Conservation (phyloP, 2,329 filamentous ascomycete genomes). For the Alternaria tenuissima region DNA sequence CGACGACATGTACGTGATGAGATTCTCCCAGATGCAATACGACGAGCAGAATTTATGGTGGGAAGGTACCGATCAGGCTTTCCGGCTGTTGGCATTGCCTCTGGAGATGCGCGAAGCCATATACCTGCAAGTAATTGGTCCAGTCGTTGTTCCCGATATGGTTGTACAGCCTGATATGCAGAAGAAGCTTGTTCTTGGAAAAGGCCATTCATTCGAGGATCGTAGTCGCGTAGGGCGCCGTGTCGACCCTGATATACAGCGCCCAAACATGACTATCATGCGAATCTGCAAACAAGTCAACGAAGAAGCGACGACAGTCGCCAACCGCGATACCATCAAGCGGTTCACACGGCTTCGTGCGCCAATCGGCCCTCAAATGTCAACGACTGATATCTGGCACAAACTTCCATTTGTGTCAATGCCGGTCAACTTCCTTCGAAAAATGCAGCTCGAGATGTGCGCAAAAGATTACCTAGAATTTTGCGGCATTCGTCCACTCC, state of each 20-base stretch:
- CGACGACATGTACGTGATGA: slow-evolving; percentile 9
- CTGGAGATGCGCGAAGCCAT: slow-evolving; percentile 20
- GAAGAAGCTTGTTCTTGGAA: slow-evolving; percentile 12
- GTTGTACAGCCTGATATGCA: neutral
- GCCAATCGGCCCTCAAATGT: neutral
- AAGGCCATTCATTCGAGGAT: slow-evolving; percentile 1
- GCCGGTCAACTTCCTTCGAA: slow-evolving; percentile 8
- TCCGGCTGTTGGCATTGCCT: slow-evolving; percentile 23
- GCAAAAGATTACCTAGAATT: slow-evolving; percentile 18
- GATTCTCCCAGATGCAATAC: slow-evolving; percentile 14
- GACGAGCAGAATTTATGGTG: slow-evolving; percentile 28
- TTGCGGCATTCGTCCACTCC: slow-evolving; percentile 8
- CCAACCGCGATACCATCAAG: slow-evolving; percentile 11
- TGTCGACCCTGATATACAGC: slow-evolving; percentile 19
- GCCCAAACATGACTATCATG: slow-evolving; percentile 21
- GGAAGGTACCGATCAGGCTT: slow-evolving; percentile 17
- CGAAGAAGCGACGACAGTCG: slow-evolving; percentile 7
- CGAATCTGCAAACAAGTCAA: slow-evolving; percentile 14
- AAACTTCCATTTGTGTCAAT: neutral
- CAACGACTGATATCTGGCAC: neutral
- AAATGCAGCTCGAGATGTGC: slow-evolving; percentile 22
- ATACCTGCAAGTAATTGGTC: slow-evolving; percentile 22
- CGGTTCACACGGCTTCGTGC: slow-evolving; percentile 7
- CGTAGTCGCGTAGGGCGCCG: neutral
- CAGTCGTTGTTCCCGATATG: slow-evolving; percentile 18